Evolutionary conservation across 2,329 filamentous ascomycete species (phyloP).

Genomic region (Rhinocladiella mackenziei): DNA sequence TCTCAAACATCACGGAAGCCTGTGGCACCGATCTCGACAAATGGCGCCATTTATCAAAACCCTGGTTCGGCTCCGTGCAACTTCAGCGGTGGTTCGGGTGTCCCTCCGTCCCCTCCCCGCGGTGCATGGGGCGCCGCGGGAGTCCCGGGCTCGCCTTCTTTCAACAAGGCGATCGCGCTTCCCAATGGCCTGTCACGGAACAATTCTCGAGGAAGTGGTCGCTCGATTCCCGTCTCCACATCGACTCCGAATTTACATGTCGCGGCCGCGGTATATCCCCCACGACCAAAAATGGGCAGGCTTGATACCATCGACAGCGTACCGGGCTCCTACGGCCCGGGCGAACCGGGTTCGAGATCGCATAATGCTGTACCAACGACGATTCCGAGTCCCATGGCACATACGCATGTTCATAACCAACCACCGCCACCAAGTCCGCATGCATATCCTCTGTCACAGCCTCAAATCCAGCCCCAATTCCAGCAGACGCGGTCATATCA

Average conservation of each 20-base stretch:
- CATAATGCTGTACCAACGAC: constrained; percentile 8
- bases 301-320: constrained; percentile 28
- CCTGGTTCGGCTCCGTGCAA: constrained; percentile 2
- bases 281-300: constrained; percentile 21
- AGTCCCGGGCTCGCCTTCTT: constrained; percentile 19
- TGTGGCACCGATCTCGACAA: constrained; percentile 8
- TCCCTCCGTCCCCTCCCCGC: constrained; percentile 19
- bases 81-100: constrained; percentile 6
- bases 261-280: constrained; percentile 1
- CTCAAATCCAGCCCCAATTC: constrained; percentile 7
- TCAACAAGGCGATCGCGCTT: constrained; percentile 19
- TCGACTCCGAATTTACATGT: constrained; percentile 27
- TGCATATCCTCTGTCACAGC: neutral
- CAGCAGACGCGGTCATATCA: constrained; percentile 8
- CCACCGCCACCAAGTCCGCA: no score
- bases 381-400: constrained; percentile 1
- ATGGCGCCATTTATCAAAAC: constrained; percentile 4
- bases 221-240: constrained; percentile 18
- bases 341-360: constrained; percentile 12
- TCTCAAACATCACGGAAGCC: constrained; percentile 15
- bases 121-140: constrained; percentile 26
- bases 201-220: constrained; percentile 23
- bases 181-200: constrained; percentile 23
- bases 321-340: constrained; percentile 15
- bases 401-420: neutral